These are phyloP conservation scores for Fraxinus floribunda DNA, from an alignment of 305 asterid species.

Conservation along the genomic window DNA sequence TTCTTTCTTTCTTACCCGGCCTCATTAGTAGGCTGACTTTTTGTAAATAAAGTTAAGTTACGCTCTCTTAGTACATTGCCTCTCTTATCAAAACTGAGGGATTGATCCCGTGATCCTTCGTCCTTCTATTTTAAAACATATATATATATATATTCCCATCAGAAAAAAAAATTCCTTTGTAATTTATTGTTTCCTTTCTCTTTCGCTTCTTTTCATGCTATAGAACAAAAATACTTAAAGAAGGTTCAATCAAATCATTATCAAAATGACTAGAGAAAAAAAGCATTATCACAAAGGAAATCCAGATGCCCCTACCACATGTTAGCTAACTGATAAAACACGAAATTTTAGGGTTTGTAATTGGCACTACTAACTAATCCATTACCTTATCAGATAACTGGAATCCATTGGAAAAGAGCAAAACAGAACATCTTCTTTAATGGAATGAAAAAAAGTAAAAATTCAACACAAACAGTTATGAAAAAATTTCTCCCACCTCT, in stretches of 20 bases:
- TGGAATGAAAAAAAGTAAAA: not conserved
- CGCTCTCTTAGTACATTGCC: not conserved
- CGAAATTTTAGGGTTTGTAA: not conserved
- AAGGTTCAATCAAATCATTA: not conserved
- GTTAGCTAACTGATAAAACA: not conserved
- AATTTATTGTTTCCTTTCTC: not conserved
- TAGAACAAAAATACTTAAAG: not conserved
- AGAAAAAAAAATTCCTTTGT: not conserved
- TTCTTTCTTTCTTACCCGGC: not conserved
- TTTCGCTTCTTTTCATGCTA: not conserved
- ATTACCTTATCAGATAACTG: not conserved
- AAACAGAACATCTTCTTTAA: not conserved
- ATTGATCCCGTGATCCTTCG: not conserved
- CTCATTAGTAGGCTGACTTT: not conserved
- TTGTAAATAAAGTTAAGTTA: not conserved
- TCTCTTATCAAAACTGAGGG: not conserved
- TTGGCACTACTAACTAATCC: not conserved
- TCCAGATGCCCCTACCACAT: constrained; percentile 9
- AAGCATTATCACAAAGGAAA: not conserved
- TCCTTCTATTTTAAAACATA: not conserved
- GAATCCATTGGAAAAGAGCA: not conserved
- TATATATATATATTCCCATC: no score
- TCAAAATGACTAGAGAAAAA: not conserved
- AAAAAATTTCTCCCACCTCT: constrained; percentile 25
- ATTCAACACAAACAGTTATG: not conserved